A percentile compares a stretch with the other conserved stretches of the same genome.
phyloP scores from a whole-genome alignment of 139 green algal genomes.

The Tetradesmus obliquus region DNA sequence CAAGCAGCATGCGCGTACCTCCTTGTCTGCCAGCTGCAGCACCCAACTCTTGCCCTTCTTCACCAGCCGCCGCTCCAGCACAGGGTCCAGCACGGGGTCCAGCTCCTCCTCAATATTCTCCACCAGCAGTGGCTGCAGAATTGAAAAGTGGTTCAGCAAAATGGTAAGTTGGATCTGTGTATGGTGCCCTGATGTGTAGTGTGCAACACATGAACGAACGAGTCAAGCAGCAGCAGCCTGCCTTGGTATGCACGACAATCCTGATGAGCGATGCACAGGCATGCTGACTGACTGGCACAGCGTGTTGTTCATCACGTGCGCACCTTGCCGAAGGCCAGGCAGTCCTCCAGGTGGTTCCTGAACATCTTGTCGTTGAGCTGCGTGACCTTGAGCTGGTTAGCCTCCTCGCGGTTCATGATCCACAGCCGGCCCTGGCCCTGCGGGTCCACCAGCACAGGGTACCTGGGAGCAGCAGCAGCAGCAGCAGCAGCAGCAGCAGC shows the following conservation, averaged over 20 bases:
- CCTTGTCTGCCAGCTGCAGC: constrained; percentile 88
- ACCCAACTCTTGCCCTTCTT: constrained; percentile 77
- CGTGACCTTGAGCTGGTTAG: constrained; percentile 85
- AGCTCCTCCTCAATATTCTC: constrained; percentile 97
- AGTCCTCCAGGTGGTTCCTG: constrained; percentile 93
- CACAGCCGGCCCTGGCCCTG: constrained; percentile 89
- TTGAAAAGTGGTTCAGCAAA: too few relatives aligned
- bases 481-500: neutral
- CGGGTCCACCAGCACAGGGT: constrained; percentile 93
- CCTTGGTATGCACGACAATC: neutral
- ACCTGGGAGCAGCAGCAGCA: constrained; percentile 55
- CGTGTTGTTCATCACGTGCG: too few relatives aligned
- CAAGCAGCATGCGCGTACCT: constrained; percentile 64
- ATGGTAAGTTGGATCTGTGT: neutral
- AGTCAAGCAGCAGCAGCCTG: neutral
- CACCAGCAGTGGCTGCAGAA: constrained; percentile 85
- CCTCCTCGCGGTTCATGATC: constrained; percentile 89
- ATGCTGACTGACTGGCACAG: neutral
- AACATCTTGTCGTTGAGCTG: constrained; percentile 91
- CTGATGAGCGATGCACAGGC: neutral
- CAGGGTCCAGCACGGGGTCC: constrained; percentile 92
- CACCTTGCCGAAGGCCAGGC: constrained; percentile 83
- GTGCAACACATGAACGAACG: too few relatives aligned
- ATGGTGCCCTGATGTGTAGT: constrained; percentile 59
- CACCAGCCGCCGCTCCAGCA: constrained; percentile 87